phyloP scores from a whole-genome alignment of 345 rosid genomes.

The Eucalyptus marginata region DNA sequence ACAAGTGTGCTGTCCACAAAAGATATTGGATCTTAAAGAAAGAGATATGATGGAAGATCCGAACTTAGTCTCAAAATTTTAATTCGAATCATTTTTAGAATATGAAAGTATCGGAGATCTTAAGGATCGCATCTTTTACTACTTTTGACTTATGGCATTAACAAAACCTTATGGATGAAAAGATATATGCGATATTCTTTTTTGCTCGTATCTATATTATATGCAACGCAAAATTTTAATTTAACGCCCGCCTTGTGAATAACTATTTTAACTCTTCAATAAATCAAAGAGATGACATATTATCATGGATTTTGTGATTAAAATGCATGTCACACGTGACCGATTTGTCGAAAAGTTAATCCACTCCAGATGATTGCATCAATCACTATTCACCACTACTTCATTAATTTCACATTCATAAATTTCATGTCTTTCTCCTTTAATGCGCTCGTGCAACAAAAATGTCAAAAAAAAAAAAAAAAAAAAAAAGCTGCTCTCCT shows the following conservation, averaged over 20 bases:
- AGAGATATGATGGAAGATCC: neutral
- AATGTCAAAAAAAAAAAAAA: neutral
- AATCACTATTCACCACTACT: neutral
- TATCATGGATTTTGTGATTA: neutral
- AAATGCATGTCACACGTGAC: neutral
- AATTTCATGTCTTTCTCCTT: neutral
- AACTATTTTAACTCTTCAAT: neutral
- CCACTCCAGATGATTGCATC: accelerated
- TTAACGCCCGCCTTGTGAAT: neutral
- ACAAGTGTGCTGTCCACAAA: neutral
- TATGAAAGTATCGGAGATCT: neutral
- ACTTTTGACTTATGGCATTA: neutral
- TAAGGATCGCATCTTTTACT: neutral
- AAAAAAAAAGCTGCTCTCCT: neutral
- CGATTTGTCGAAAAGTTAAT: accelerated
- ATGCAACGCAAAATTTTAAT: neutral
- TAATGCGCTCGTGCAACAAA: neutral
- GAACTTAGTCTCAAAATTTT: neutral
- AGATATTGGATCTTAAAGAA: neutral
- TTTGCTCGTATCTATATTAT: neutral
- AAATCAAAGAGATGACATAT: neutral
- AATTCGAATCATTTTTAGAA: neutral
- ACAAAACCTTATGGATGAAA: neutral
- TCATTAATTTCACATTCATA: neutral
- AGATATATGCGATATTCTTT: neutral